Evolutionary conservation across 108 stramenopile genomes (phyloP), one percentile per base, ranked within the genome.

Genomic region (Cyclotella choctawhatcheeana): DNA sequence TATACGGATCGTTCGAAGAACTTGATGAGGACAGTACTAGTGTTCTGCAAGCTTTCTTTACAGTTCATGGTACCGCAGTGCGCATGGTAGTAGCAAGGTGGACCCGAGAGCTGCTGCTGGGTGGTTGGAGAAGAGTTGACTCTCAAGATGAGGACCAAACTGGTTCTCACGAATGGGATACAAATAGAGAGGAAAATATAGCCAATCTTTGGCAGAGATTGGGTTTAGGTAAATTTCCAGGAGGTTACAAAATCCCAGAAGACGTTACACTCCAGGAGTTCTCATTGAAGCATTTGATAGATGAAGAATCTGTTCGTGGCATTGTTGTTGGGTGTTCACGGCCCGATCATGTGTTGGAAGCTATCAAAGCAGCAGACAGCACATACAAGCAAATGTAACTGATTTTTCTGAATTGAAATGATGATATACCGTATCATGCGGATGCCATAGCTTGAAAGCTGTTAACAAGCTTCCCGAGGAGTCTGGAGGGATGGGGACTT

Each of bases 1-100:
- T 95, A 13, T 84, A 92, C 56, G 92, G 89, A 58, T 87, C 90
- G 14, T 95, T 95, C 71, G 92, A 93, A 68, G 86, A 77, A 21
- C 74, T 91, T 68, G 94, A 95, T 60, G 94, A 90, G 31, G 88
- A 86, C 35, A 90, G 89, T 17, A 72, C 84, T 26, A 77, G 80
- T 14, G 85, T 92, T 13, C 61, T 95, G 48, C 85, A 90, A 47
- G 33, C 50, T 10, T 95, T 89, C 64, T 95, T 95, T 59, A 69
- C 73, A 1, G 84, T 86, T 5, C 91, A 92, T 77, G 88, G 87
- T 34, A 62, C 84, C 62, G 94, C 92, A 0, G 94, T 92, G 17
- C 72, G 90, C 22, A 86, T 88, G 59, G 64, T 83, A 16, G 91
- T 93, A 54, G 92, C 94, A 10, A 76, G 82, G 33, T 89, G 85